phyloP scores from a whole-genome alignment of 2,329 filamentous ascomycete species.

The Alternaria alternata region DNA sequence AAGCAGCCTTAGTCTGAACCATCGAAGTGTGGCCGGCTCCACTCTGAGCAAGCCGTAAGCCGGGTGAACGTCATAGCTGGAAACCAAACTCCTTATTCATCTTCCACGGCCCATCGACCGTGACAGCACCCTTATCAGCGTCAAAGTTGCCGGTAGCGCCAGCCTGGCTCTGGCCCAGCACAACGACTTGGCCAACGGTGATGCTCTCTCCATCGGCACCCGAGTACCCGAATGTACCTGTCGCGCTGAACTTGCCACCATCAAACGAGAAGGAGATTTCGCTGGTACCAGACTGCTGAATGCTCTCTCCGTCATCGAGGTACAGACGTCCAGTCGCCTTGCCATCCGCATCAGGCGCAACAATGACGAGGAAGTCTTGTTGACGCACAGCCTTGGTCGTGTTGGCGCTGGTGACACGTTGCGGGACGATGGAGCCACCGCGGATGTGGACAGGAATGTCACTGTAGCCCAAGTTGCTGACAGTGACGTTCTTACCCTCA shows the following conservation, averaged over 20 bases:
- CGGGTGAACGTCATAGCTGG: constrained; percentile 18
- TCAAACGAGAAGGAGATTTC: constrained; percentile 68
- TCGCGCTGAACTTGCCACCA: constrained; percentile 59
- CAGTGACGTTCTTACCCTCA: constrained; percentile 54
- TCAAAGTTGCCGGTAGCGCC: constrained; percentile 29
- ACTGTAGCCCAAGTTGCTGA: constrained; percentile 58
- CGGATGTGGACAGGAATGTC: constrained; percentile 73
- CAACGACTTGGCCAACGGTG: constrained; percentile 34
- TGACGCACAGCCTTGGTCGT: constrained; percentile 70
- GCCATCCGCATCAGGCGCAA: constrained; percentile 70
- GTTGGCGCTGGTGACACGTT: constrained; percentile 64
- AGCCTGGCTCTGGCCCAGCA: constrained; percentile 37
- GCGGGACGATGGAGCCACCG: constrained; percentile 70
- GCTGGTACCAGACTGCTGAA: constrained; percentile 66
- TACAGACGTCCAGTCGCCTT: constrained; percentile 74
- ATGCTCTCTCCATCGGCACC: constrained; percentile 33
- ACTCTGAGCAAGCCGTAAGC: not conserved
- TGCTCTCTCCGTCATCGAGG: constrained; percentile 76
- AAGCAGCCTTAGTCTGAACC: not conserved
- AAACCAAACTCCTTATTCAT: constrained; percentile 33
- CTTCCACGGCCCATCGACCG: constrained; percentile 42
- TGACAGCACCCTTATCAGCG: constrained; percentile 17
- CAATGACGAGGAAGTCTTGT: constrained; percentile 73
- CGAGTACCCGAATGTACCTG: constrained; percentile 63
- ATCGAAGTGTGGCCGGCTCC: not conserved